Conservation (phyloP, 352 stramenopile species). For the Globisporangium uncinulatum region DNA sequence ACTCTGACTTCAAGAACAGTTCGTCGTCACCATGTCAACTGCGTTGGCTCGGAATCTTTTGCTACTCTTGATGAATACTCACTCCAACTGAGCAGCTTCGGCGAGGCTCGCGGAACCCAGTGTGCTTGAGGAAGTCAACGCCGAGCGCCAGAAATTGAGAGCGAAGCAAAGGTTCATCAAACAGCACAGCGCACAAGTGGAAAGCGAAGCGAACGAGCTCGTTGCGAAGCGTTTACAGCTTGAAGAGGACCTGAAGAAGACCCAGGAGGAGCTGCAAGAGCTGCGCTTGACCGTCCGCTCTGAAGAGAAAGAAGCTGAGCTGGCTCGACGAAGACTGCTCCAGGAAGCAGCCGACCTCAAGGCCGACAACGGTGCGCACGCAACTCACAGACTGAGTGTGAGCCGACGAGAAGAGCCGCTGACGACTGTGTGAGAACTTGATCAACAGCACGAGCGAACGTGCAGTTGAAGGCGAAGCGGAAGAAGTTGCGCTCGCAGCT, state of each 20-base stretch:
- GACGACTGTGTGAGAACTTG: background rate
- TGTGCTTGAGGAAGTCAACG: conserved; percentile 16
- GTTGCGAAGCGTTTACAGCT: conserved; percentile 20
- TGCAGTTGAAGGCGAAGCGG: conserved; percentile 37
- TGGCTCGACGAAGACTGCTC: conserved; percentile 23
- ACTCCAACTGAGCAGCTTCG: conserved; percentile 9
- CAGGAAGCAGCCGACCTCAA: conserved; percentile 25
- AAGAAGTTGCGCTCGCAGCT: conserved; percentile 38
- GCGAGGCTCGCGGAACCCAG: conserved; percentile 15
- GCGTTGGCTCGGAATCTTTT: background rate
- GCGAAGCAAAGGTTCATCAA: conserved; percentile 38
- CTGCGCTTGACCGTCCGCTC: conserved; percentile 22
- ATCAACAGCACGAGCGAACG: conserved; percentile 22
- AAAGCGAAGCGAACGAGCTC: conserved; percentile 24
- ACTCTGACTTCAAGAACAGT: conserved; percentile 18
- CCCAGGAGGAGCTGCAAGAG: conserved; percentile 19
- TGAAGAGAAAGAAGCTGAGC: conserved; percentile 32
- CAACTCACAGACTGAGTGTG: background rate
- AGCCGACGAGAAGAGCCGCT: background rate
- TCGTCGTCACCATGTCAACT: background rate
- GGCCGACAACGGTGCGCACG: conserved; percentile 30
- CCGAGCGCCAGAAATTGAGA: conserved; percentile 34
- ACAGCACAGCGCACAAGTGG: conserved; percentile 33
- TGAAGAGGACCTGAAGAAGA: conserved; percentile 19
- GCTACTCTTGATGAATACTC: background rate